Base-by-base conservation (phyloP, 371 early-diverging fungal genomes). In the Mucor racemosus region DNA sequence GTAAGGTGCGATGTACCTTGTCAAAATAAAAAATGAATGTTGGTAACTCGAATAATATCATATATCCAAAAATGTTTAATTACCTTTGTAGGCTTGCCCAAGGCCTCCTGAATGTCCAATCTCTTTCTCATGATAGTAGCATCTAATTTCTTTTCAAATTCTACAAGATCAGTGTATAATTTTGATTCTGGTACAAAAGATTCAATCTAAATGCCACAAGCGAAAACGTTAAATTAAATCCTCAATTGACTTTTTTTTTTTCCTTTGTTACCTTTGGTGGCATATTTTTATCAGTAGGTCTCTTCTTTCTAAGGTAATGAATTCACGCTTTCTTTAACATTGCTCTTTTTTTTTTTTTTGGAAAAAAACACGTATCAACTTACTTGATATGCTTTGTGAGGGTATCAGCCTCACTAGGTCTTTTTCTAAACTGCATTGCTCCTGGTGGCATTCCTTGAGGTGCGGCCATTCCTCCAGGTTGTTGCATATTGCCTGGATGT, bases 141-240 rank as follows among this genome's bases (percentile, higher is more conserved):
- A 79, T 98, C 97, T 59, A 98, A 77, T 69, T 86, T 87, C 68
- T 90, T 91, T 79, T 98, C 99, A 67, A 92, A 88, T 33, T 94
- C 91, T 66, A 89, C 86, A 26, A 98, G 86, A 66, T 95, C 90
- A 15, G 84, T 86, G 76, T 95, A 97, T 46, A 95, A 74, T 58
- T 86, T 88, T 17, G 97, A 93, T 80, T 98, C 98, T 8, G 98
- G 98, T 11, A 97, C 91, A 77, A 92, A 91, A 0, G 90, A 79
- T 63, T 95, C 95, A 76, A 97, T 89, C 91, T 93, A 64, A 56
- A 11, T 48, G 6, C 26, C 9, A n/a, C 17, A 26, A 26, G 26
- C 26, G 26, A 38, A 60, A 1, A 60, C 14, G 17, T 63, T 33
- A 35, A 11, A 54, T 14, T 13, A 7, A 33, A 14, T 33, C 34